These are phyloP conservation scores for Camellia sinensis DNA, from an alignment of 148 eudicot species.

Conservation along the genomic window DNA sequence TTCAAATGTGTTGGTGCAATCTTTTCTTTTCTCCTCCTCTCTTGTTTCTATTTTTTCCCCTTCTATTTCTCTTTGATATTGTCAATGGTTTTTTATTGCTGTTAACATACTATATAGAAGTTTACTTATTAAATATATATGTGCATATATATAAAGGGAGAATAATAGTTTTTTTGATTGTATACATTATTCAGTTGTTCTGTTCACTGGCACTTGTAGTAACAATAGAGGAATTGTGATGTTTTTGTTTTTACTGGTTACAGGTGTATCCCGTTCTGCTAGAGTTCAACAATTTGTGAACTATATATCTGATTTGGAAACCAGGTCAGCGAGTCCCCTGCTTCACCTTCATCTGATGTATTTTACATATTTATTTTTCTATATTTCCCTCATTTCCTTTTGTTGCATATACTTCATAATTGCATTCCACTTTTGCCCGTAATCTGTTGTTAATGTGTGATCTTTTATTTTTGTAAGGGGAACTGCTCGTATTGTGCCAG, in stretches of 20 bases:
- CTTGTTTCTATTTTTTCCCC: background rate
- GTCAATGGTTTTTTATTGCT: background rate
- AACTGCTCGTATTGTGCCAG: constrained; percentile 68
- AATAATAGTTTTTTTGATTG: background rate
- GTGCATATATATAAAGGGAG: background rate
- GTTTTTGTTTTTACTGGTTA: constrained; percentile 22
- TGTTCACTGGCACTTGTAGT: background rate
- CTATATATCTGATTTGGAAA: constrained; percentile 82
- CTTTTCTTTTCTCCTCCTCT: background rate
- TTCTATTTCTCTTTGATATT: background rate
- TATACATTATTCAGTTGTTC: constrained; percentile 1
- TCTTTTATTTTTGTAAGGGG: constrained; percentile 36
- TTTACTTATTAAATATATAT: background rate
- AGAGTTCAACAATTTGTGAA: constrained; percentile 75
- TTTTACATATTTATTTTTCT: constrained; percentile 1
- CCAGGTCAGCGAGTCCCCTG: constrained; percentile 36
- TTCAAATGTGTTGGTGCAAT: background rate
- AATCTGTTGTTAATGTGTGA: background rate
- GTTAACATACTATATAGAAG: background rate
- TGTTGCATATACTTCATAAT: background rate
- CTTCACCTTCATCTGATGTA: constrained; percentile 5
- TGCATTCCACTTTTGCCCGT: constrained; percentile 7
- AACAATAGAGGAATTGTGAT: background rate
- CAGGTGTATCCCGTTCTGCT: constrained; percentile 50
- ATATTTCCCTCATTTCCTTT: background rate